A percentile compares a stretch with the other conserved stretches of the same genome.
Conservation (phyloP, 2,329 filamentous ascomycete genomes). For the Xylariales sp. region DNA sequence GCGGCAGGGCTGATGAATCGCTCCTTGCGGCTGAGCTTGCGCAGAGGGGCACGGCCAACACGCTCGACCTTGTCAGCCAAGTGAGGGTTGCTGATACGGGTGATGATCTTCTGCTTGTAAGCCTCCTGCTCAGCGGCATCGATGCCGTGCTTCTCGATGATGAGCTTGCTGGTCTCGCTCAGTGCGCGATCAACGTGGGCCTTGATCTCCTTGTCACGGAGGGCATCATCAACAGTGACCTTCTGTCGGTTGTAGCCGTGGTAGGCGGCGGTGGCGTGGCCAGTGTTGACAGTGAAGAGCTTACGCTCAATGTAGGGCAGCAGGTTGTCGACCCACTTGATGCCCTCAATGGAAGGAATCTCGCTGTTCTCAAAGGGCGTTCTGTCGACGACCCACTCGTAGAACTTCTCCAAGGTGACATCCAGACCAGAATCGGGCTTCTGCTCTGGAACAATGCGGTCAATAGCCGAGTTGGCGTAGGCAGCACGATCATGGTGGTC, state of each 20-base stretch:
- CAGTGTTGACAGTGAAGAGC: constrained; percentile 98
- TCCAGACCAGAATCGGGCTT: constrained; percentile 74
- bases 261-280: constrained; percentile 94
- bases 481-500: constrained; percentile 71
- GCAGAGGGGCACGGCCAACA: constrained; percentile 88
- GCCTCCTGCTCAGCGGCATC: constrained; percentile 68
- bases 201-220: constrained; percentile 76
- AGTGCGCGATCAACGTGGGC: constrained; percentile 75
- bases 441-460: constrained; percentile 95
- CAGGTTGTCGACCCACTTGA: constrained; percentile 90
- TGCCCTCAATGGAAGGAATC: constrained; percentile 74
- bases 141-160: constrained; percentile 84
- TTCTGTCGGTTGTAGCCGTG: constrained; percentile 86
- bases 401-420: constrained; percentile 97
- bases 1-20: constrained; percentile 91
- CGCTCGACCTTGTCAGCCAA: constrained; percentile 91
- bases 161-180: constrained; percentile 79
- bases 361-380: constrained; percentile 72
- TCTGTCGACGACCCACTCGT: constrained; percentile 95
- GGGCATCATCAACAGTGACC: constrained; percentile 82
- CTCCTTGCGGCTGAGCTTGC: constrained; percentile 92
- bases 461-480: constrained; percentile 97
- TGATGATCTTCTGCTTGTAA: constrained; percentile 90
- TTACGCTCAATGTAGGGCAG: constrained; percentile 98
- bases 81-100: constrained; percentile 88